Percentiles rank a stretch among this genome's conserved stretches.
Evolutionary conservation across 345 rosid species (phyloP).

Genomic region (Euphorbia peplus): DNA sequence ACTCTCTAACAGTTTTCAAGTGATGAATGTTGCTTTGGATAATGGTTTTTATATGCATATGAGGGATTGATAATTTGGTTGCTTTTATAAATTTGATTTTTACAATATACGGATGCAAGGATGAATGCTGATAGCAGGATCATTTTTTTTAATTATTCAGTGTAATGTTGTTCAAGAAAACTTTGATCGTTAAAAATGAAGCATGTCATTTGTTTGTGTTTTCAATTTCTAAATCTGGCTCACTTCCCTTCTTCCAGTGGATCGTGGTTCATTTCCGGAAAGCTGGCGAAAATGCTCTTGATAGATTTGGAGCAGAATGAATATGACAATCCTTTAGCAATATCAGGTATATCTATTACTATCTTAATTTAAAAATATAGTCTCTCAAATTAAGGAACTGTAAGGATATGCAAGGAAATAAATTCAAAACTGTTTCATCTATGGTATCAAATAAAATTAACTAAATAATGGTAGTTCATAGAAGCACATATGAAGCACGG

Average conservation of each 20-base stretch:
- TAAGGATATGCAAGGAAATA: neutral
- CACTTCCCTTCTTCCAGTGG: conserved; percentile 37
- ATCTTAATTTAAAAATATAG: neutral
- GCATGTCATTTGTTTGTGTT: neutral
- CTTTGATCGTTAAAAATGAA: too few relatives aligned
- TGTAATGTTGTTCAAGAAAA: neutral
- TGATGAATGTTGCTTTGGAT: too few relatives aligned
- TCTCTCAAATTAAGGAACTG: neutral
- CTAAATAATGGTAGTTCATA: too few relatives aligned
- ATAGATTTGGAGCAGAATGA: conserved; percentile 78
- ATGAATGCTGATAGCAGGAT: too few relatives aligned
- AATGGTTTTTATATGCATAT: too few relatives aligned
- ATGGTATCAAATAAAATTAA: neutral
- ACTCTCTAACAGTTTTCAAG: too few relatives aligned
- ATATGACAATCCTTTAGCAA: conserved; percentile 52
- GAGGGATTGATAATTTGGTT: too few relatives aligned
- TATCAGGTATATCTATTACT: conserved; percentile 57
- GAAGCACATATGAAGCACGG: too few relatives aligned
- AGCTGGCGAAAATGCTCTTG: conserved; percentile 74
- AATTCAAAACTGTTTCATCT: neutral
- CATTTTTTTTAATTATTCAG: too few relatives aligned
- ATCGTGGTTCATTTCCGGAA: conserved; percentile 84
- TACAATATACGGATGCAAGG: too few relatives aligned
- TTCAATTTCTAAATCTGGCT: conserved; percentile 4
- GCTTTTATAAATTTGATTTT: too few relatives aligned